These are phyloP conservation scores for Paramyrothecium sp. DNA, from an alignment of 2,329 filamentous ascomycete genomes.

Conservation along the genomic window DNA sequence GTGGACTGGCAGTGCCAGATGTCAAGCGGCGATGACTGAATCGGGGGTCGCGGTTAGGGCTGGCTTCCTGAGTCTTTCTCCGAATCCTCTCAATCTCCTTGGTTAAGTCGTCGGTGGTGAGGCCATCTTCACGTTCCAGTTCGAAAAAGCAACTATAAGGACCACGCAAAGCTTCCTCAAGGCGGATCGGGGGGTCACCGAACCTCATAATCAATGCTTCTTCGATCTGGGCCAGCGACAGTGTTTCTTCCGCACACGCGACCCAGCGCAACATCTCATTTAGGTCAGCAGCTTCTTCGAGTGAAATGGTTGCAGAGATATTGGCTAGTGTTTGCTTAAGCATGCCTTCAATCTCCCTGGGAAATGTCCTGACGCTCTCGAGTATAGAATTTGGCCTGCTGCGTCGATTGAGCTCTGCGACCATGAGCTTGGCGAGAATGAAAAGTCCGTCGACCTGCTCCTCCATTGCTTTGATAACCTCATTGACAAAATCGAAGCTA, in stretches of 20 bases:
- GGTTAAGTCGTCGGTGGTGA: conserved; percentile 39
- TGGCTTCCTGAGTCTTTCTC: conserved; percentile 6
- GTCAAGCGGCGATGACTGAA: neutral
- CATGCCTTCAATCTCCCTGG: conserved; percentile 41
- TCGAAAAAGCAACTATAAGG: conserved; percentile 47
- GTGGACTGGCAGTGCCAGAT: neutral
- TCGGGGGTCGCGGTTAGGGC: neutral
- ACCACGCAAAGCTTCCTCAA: conserved; percentile 40
- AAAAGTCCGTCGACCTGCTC: conserved; percentile 45
- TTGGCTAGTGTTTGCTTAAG: conserved; percentile 38
- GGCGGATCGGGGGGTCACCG: conserved; percentile 35
- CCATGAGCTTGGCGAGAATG: conserved; percentile 48
- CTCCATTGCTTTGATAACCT: conserved; percentile 37
- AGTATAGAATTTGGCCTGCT: conserved; percentile 42
- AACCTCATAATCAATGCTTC: conserved; percentile 40
- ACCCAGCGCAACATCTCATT: conserved; percentile 47
- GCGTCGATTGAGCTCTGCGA: conserved; percentile 46
- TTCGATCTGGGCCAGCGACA: conserved; percentile 44
- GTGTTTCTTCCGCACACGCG: conserved; percentile 39
- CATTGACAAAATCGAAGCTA: conserved; percentile 28
- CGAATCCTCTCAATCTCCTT: conserved; percentile 33
- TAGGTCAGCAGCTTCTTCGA: conserved; percentile 38
- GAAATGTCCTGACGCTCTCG: conserved; percentile 41
- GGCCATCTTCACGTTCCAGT: conserved; percentile 40
- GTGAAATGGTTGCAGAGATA: conserved; percentile 36